A percentile compares a stretch with the other conserved stretches of the same genome.
Evolutionary conservation across 2,329 filamentous ascomycete genomes (phyloP).

Genomic region (Daldinia eschscholtzii): DNA sequence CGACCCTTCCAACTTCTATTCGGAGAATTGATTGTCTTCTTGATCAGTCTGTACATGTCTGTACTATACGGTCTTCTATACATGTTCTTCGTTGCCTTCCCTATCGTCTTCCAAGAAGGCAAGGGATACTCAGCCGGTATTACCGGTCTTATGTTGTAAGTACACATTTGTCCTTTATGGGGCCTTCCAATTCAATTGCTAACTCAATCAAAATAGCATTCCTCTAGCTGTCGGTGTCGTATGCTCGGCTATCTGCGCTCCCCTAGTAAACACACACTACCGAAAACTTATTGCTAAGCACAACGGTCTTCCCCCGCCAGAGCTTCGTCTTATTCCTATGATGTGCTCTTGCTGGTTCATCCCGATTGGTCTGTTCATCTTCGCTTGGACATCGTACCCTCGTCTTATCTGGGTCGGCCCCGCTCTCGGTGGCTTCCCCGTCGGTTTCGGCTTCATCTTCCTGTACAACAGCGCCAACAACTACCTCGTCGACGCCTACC

Average conservation of each 20-base stretch:
- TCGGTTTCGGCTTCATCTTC: constrained; percentile 87
- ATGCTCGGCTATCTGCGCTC: constrained; percentile 73
- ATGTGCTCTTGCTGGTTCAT: constrained; percentile 81
- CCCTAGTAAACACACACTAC: constrained; percentile 86
- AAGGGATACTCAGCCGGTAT: constrained; percentile 81
- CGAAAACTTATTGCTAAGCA: constrained; percentile 57
- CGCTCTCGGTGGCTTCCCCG: constrained; percentile 75
- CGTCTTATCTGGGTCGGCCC: constrained; percentile 78
- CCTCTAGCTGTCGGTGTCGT: constrained; percentile 83
- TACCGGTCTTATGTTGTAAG: constrained; percentile 82
- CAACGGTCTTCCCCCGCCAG: constrained; percentile 72
- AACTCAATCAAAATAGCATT: constrained; percentile 60
- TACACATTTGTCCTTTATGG: constrained; percentile 14
- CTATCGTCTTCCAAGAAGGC: constrained; percentile 79
- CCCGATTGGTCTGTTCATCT: constrained; percentile 69
- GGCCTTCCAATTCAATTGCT: constrained; percentile 65
- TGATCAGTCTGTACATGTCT: constrained; percentile 87
- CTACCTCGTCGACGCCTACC: constrained; percentile 75
- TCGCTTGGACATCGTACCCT: constrained; percentile 74
- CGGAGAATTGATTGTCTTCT: constrained; percentile 84
- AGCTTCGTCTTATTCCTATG: constrained; percentile 85
- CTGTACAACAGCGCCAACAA: constrained; percentile 84
- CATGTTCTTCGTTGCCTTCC: constrained; percentile 81
- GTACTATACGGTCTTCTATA: constrained; percentile 81
- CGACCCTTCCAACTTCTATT: constrained; percentile 90